Percentiles rank a stretch among this genome's conserved stretches.
phyloP scores from a whole-genome alignment of 768 basidiomycete species.

The Lactifluus hygrophoroides region DNA sequence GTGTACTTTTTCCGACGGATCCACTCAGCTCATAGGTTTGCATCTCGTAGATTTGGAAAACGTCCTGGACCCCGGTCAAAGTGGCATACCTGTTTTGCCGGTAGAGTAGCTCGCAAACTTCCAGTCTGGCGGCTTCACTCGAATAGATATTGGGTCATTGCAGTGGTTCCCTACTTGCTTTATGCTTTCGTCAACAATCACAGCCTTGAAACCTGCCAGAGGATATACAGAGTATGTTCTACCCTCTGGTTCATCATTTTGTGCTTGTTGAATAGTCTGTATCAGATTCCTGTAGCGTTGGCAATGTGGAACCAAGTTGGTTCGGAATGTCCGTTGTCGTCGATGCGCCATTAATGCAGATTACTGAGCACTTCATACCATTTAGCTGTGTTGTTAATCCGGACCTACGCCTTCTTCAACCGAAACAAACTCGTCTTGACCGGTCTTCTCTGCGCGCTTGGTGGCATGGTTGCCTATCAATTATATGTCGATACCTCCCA shows the following conservation, averaged over 20 bases:
- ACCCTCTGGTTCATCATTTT: background rate
- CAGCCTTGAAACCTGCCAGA: constrained; percentile 50
- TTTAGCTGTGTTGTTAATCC: constrained; percentile 67
- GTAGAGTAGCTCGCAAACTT: constrained; percentile 31
- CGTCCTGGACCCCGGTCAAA: constrained; percentile 79
- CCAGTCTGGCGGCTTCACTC: background rate
- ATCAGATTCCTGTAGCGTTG: constrained; percentile 67
- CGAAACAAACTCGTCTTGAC: constrained; percentile 60
- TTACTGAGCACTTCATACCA: constrained; percentile 8
- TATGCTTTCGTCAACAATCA: constrained; percentile 72
- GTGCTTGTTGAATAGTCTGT: background rate
- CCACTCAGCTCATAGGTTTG: background rate
- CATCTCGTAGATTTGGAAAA: constrained; percentile 64
- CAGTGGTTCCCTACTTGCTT: constrained; percentile 68
- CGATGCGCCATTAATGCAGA: background rate
- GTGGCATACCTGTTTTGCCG: constrained; percentile 78
- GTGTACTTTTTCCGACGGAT: constrained; percentile 20
- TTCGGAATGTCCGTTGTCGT: constrained; percentile 50
- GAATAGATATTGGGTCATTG: constrained; percentile 72
- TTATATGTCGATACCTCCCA: constrained; percentile 71
- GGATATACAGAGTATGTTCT: constrained; percentile 51
- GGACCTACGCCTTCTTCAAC: constrained; percentile 83
- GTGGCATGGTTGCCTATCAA: constrained; percentile 72
- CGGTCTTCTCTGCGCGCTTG: constrained; percentile 54
- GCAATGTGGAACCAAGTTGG: constrained; percentile 87